phyloP scores from a whole-genome alignment of 495 filamentous ascomycete genomes.

The Bathelium albidoporum region DNA sequence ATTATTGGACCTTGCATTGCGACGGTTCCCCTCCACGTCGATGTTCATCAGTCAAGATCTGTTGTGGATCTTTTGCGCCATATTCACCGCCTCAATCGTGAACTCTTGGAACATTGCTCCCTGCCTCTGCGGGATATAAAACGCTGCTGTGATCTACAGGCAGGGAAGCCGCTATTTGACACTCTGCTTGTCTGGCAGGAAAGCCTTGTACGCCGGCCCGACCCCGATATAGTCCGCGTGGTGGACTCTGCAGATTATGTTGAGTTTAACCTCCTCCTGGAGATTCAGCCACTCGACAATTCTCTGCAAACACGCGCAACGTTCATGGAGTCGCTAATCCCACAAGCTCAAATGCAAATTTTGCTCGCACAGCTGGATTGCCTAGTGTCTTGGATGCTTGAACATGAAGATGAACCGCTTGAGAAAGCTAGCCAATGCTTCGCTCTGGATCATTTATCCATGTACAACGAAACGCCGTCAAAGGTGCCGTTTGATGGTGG shows the following conservation, averaged over 20 bases:
- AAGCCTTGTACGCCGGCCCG: conserved; percentile 38
- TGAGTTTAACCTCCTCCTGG: conserved; percentile 63
- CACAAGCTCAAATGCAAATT: conserved; percentile 38
- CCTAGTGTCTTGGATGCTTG: conserved; percentile 38
- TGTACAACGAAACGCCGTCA: conserved; percentile 38
- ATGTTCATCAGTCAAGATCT: conserved; percentile 36
- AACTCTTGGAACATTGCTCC: conserved; percentile 46
- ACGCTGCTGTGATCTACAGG: conserved; percentile 38
- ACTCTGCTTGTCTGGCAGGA: conserved; percentile 71
- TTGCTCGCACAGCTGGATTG: conserved; percentile 49
- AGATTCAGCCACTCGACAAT: conserved; percentile 50
- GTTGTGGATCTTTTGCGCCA: conserved; percentile 47
- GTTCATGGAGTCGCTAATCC: conserved; percentile 41
- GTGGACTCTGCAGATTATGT: conserved; percentile 52
- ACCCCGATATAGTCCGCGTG: conserved; percentile 32
- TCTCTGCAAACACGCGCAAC: conserved; percentile 27
- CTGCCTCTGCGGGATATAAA: conserved; percentile 59
- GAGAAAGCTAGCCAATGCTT: conserved; percentile 31
- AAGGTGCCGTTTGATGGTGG: conserved; percentile 7
- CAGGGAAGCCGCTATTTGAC: conserved; percentile 50
- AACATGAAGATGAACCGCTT: conserved; percentile 30
- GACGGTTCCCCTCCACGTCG: conserved; percentile 55
- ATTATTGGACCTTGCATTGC: conserved; percentile 64
- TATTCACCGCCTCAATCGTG: conserved; percentile 50
- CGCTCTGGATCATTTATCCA: conserved; percentile 38